Evolutionary conservation across 2,329 filamentous ascomycete species (phyloP), one percentile per base, ranked within the genome.

Genomic region (Penicillium psychrosexuale): DNA sequence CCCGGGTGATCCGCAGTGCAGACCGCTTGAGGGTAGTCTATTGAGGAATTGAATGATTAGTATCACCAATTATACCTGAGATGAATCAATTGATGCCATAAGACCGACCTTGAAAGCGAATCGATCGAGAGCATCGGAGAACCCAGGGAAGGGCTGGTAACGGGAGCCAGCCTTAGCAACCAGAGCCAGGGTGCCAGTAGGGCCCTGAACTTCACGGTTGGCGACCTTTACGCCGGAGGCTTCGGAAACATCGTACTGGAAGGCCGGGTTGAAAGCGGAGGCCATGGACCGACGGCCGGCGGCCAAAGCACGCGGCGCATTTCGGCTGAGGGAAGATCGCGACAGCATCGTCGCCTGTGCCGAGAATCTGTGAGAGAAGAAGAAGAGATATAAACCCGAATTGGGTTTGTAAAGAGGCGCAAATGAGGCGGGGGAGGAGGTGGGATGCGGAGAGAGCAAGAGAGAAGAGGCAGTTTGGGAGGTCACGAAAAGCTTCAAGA

Each of bases 121-220:
- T 75, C 91, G 89, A 80, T 94, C 89, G 64, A 99, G 84, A 56
- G 89, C 93, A 72, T 92, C 88, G 62, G 93, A 88, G 75, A 97
- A 83, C 63, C 94, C 94, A 61, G 94, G 94, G 65, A 89, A 82
- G 61, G 90, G 84, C 81, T 99, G 87, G 78, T 93, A 97, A 76
- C 94, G 84, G 62, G 93, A 95, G 70, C 94, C 94, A 61, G 91
- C 94, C 82, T 96, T 96, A 66, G 92, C 86, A 73, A 99, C 90
- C 63, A 99, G 78, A 53, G 92, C 91, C 64, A 99, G 83, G 71
- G 91, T 95, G 59, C 92, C 91, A 59, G 93, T 96, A 64, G 91
- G 90, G 61, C 91, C 90, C 61, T 89, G 84, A 70, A 90, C 82
- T 77, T 97, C 92, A 80, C 93, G 87, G 79, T 90, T 90, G 72